Evolutionary conservation across 495 filamentous ascomycete species (phyloP), one percentile per base, ranked within the genome.

Genomic region (Tuber melanosporum): DNA sequence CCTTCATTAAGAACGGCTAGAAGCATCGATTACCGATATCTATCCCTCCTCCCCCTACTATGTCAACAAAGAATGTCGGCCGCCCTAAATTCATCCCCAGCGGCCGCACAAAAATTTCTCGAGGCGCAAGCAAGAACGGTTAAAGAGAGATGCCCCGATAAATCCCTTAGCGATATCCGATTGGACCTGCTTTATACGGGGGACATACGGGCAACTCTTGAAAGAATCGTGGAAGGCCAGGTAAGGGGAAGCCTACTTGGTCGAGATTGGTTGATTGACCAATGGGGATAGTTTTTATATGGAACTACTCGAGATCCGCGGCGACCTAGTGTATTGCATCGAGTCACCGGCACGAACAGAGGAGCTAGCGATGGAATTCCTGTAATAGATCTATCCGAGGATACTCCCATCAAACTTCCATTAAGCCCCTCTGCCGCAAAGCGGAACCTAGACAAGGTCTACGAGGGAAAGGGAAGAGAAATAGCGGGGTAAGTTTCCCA

Each of bases 101-200:
- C 52, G 20, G 10, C 9, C 19, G 22, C 52, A 22, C 52, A 77
- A 42, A 71, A 73, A n/a, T 57, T 74, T 32, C 76, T 78, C 41
- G 69, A 79, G n/a, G 49, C 77, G 3, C 76, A 75, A 45, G 49
- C 72, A 71, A 79, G 44, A 42, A 44, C 75, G 39, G 73, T 79
- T 19, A 43, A 75, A 46, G 78, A 71, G 39, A 77, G 42, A 47
- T 72, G 57, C 6, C 57, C 78, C 5, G 44, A 62, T 1, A 75
- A 72, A 70, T 46, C 78, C 69, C 72, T 80, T 19, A 62, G 72
- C 36, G 77, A 79, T 49, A 79, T 79, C 22, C 26, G 47, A 52
- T 70, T 71, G 70, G 76, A 75, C 47, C 44, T 80, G 17, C 52
- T 72, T n/a, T 71, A 62, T 26, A 79, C 76, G 17, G 8, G 70